These are phyloP conservation scores for Lunasporangiospora selenospora DNA, from an alignment of 192 early-diverging fungal genomes.

Conservation along the genomic window DNA sequence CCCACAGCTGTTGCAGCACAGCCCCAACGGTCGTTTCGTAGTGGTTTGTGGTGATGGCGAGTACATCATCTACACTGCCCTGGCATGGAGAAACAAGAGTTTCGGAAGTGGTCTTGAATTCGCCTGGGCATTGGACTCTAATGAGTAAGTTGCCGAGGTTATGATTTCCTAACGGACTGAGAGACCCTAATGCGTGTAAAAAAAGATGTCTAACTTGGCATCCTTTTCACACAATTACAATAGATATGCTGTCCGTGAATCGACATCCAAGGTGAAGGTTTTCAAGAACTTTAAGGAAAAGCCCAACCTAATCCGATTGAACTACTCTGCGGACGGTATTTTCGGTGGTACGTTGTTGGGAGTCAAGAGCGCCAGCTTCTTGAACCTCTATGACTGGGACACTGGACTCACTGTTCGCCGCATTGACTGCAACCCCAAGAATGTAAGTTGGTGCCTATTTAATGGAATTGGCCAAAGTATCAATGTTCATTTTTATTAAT, in stretches of 20 bases:
- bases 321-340: slow-evolving; percentile 92
- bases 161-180: neutral
- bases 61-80: slow-evolving; percentile 99
- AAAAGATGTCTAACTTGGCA: too few relatives aligned
- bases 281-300: slow-evolving; percentile 98
- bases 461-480: neutral
- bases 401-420: slow-evolving; percentile 89
- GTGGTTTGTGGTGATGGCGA: slow-evolving; percentile 99
- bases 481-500: neutral
- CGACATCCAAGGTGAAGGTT: slow-evolving; percentile 84
- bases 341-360: slow-evolving; percentile 94
- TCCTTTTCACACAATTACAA: too few relatives aligned
- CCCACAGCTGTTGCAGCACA: slow-evolving; percentile 95
- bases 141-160: slow-evolving; percentile 65
- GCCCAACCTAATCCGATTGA: slow-evolving; percentile 69
- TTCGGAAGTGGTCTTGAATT: slow-evolving; percentile 97
- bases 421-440: slow-evolving; percentile 91
- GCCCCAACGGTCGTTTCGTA: slow-evolving; percentile 96
- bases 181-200: slow-evolving; percentile 4
- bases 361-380: slow-evolving; percentile 81
- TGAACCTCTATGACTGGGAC: slow-evolving; percentile 99
- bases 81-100: slow-evolving; percentile 99
- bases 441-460: slow-evolving; percentile 42
- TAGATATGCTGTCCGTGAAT: slow-evolving; percentile 95
- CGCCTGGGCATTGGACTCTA: slow-evolving; percentile 98